These are phyloP conservation scores for Pseudoturritis turrita DNA, from an alignment of 345 rosid genomes.

Conservation along the genomic window DNA sequence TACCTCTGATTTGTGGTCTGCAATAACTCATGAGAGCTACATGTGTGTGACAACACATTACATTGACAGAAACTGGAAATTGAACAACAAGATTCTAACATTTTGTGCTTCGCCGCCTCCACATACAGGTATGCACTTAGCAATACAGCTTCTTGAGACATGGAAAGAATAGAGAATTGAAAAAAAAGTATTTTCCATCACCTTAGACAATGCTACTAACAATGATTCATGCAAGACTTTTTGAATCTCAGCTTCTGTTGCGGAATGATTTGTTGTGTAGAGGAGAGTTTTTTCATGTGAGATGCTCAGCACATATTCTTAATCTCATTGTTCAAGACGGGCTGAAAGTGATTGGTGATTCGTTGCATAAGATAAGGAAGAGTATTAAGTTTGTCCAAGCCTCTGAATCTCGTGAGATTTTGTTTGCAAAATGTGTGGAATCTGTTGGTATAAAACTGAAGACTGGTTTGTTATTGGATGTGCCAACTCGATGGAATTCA, in stretches of 20 bases:
- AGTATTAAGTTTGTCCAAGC: no score
- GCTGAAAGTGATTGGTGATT: not conserved
- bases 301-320: not conserved
- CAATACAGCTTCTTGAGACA: no score
- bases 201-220: not conserved
- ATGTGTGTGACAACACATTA: not conserved
- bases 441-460: no score
- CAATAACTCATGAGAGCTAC: not conserved
- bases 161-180: not conserved
- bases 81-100: not conserved
- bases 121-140: not conserved
- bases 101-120: not conserved
- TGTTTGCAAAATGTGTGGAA: no score
- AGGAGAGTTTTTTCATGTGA: not conserved
- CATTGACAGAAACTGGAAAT: not conserved
- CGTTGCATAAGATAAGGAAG: not conserved
- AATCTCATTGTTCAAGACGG: not conserved
- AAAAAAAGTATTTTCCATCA: not conserved
- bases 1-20: not conserved
- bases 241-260: not conserved
- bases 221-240: not conserved
- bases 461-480: no score
- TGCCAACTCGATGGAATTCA: no score
- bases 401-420: no score
- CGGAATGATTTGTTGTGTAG: not conserved